A percentile compares a stretch with the other conserved stretches of the same genome.
Conservation (phyloP, 305 asterid species). For the Ilex paraguariensis region DNA sequence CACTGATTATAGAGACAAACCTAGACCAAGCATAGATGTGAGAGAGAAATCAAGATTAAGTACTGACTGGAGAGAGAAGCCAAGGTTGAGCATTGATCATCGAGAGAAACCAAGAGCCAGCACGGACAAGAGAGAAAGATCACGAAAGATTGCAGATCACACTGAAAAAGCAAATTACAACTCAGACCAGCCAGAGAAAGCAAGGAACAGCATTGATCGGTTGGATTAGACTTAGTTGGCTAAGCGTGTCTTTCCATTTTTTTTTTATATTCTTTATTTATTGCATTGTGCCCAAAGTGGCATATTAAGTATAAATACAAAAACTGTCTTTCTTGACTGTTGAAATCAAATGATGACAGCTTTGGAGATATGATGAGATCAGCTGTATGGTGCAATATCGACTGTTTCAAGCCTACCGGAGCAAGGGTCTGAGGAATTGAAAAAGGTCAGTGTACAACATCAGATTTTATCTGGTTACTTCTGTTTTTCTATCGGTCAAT, state of each 20-base stretch:
- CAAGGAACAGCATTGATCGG: conserved; percentile 97
- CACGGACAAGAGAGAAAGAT: conserved; percentile 66
- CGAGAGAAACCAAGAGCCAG: conserved; percentile 66
- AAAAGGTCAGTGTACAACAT: conserved; percentile 32
- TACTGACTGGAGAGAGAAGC: conserved; percentile 65
- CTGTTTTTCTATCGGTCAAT: background rate
- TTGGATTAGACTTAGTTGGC: conserved; percentile 44
- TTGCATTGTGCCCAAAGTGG: conserved; percentile 11
- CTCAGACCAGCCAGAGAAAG: conserved; percentile 72
- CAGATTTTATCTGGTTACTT: conserved; percentile 3
- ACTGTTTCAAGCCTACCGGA: conserved; percentile 87
- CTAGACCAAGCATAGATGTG: conserved; percentile 70
- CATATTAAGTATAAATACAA: conserved; percentile 10
- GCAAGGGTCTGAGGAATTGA: conserved; percentile 52
- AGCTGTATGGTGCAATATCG: conserved; percentile 88
- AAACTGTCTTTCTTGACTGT: conserved; percentile 28
- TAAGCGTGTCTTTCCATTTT: conserved; percentile 22
- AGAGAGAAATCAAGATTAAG: conserved; percentile 74
- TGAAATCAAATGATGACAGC: conserved; percentile 55
- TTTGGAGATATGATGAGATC: conserved; percentile 92
- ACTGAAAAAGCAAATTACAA: conserved; percentile 40
- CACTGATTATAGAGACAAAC: conserved; percentile 53
- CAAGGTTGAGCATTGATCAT: conserved; percentile 55
- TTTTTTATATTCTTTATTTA: conserved; percentile 11
- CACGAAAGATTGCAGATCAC: conserved; percentile 43